Evolutionary conservation across 2,329 filamentous ascomycete genomes (phyloP), one percentile per base, ranked within the genome.

Genomic region (Exserohilum turcica): DNA sequence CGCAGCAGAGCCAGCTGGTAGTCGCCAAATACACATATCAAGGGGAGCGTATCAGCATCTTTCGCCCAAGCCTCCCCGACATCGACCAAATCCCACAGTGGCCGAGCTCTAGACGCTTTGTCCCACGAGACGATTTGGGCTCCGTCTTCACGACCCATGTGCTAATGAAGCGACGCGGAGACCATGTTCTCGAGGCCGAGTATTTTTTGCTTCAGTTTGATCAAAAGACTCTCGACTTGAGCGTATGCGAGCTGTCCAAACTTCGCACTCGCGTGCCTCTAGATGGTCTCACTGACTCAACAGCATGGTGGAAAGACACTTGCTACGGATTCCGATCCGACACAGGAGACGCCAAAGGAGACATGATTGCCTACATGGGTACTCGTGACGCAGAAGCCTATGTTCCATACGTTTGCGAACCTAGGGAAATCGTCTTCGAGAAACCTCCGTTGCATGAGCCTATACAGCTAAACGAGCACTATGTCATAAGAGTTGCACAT

Each of bases 181-280:
- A n/a, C n/a, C n/a, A n/a, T n/a, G n/a, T n/a, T n/a, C n/a, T n/a
- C n/a, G n/a, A n/a, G n/a, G n/a, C n/a, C n/a, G n/a, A n/a, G n/a
- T n/a, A n/a, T n/a, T n/a, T n/a, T n/a, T n/a, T n/a, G n/a, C 21
- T 64, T 2, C 57, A 48, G 3, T 64, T 64, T 27, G 54, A 67
- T 29, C 60, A 62, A 28, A 36, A 50, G 10, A 43, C 51, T 2
- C 32, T 50, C 27, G 31, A 39, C 6, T 54, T 66, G 32, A 62
- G 45, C 8, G 33, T 28, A 29, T 44, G 35, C 21, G 29, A 39
- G 10, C 32, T 15, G 10, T 27, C 35, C 12, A n/a, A 9, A 12
- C 12, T 15, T 24, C 40, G 3, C 21, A 18, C 4, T 32, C 18
- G 4, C 1, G 18, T 5, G 13, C 27, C 16, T 21, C 10, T 2